Base-by-base conservation (phyloP, 1,139 yeast genomes). In the Debaryomyces coudertii region DNA sequence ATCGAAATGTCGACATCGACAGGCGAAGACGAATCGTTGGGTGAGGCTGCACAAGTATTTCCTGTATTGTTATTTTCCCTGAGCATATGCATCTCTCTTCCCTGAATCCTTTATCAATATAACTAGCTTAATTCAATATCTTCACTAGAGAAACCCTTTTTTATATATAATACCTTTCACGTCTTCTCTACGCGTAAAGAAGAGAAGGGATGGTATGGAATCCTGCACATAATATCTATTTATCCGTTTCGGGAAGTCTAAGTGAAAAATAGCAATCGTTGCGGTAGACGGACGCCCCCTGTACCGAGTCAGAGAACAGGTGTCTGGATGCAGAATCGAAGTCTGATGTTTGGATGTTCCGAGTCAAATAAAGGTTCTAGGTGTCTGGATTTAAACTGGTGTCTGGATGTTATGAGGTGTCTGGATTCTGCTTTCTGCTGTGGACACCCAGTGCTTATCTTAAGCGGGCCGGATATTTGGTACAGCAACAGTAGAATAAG, bases 41-140 rank as follows among this genome's bases (percentile, higher is more conserved):
- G 34, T 28, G 46, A 31, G 2, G 40, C 40, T 27, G 45, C 29
- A 12, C 20, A 35, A 12, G 25, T 40, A 24, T 40, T 45, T 11
- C 34, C 23, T 9, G 31, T 47, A 15, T 44, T 44, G 25, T 36
- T 44, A 33, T 41, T 46, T 34, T 48, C 51, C 40, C 40, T 45
- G 11, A 45, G 39, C 23, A 37, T 47, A 18, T 44, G 42, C 44
- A 44, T 44, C 15, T 31, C 24, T 35, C 27, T 18, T 36, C 33
- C 28, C 36, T 40, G 16, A 15, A 29, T 40, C 11, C 16, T 11
- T 20, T 11, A n/a, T 15, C 23, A 7, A 20, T 29, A 27, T 20
- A 6, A 15, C 33, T 29, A 16, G 18, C 36, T 16, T 18, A 27
- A 12, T 12, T 18, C 15, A 25, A 25, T 14, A 25, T 18, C 2